Base-by-base conservation (phyloP, 176 grass and related monocot species). In the Panicum miliaceum region DNA sequence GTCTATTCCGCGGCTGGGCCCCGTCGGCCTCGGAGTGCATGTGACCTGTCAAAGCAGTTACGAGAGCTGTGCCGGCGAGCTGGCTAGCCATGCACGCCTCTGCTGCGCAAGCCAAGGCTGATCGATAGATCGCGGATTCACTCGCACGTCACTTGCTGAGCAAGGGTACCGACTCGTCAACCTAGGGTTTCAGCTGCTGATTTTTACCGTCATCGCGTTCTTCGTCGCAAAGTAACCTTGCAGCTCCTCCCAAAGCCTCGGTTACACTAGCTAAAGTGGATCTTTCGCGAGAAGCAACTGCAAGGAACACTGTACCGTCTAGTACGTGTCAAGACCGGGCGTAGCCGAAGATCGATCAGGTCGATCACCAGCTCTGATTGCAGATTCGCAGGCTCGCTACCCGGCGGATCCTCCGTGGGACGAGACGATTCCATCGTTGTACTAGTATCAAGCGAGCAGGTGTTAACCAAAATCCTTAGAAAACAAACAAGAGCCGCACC, bases 11-110 rank as follows among this genome's bases (percentile, higher is more conserved):
- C 61, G 7, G 9, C 34, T 19, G 53, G 64, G 53, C 12, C 88
- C 78, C 32, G 22, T 4, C 20, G 64, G 64, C 54, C 37, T 65
- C 7, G 78, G 51, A 75, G 40, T 64, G 74, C 88, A 78, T 78
- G 84, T 71, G 71, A 86, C 72, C 45, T 48, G 53, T 13, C 23
- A 32, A 78, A 82, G 61, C 16, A 82, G 48, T 72, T 45, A 63
- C 3, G 71, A 6, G 71, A 22, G 22, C 25, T 64, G 82, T 46
- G 22, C 48, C 25, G 51, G 3, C 3, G 5, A 6, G 13, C 8
- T 19, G 41, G 4, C 5, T 5, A 52, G 0, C 29, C 13, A 23
- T 1, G 29, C n/a, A 64, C 22, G n/a, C 7, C 32, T 12, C 43
- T 68, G 43, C 6, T 67, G 64, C 20, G 70, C 4, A 12, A 48